Evolutionary conservation across 1,284 basidiomycete species (phyloP).

Genomic region (Meira miltonrushii): DNA sequence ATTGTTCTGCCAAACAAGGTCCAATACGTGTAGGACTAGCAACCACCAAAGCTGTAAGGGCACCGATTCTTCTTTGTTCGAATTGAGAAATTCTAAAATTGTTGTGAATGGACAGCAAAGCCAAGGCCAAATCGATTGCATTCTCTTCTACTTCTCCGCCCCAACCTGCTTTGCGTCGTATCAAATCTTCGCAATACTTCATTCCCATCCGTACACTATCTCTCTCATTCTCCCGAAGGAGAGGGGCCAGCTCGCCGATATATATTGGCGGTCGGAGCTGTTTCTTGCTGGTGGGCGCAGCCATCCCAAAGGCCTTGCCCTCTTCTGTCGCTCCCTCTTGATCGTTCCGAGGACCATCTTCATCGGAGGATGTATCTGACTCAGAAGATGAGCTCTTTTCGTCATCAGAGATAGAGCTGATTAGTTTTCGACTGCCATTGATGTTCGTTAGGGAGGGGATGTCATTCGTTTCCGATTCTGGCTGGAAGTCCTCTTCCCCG

Average conservation of each 20-base stretch:
- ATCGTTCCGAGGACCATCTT: not conserved
- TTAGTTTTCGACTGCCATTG: not conserved
- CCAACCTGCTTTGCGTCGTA: constrained; percentile 34
- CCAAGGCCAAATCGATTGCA: constrained; percentile 71
- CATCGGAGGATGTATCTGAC: constrained; percentile 10
- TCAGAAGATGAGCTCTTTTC: constrained; percentile 16
- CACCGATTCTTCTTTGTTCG: constrained; percentile 68
- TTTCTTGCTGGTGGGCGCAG: constrained; percentile 20
- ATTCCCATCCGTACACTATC: constrained; percentile 22
- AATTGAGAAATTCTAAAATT: constrained; percentile 77
- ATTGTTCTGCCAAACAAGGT: constrained; percentile 78
- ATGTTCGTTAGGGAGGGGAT: constrained; percentile 4
- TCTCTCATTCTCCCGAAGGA: constrained; percentile 38
- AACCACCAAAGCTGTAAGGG: constrained; percentile 71
- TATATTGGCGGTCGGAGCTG: constrained; percentile 49
- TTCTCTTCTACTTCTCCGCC: constrained; percentile 62
- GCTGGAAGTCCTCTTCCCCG: not conserved
- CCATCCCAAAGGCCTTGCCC: constrained; percentile 16
- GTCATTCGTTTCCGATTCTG: not conserved
- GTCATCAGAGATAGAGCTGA: not conserved
- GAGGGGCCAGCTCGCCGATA: constrained; percentile 48
- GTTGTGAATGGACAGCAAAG: constrained; percentile 70
- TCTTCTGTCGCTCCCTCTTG: constrained; percentile 6
- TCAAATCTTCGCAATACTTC: constrained; percentile 24
- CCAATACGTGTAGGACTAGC: constrained; percentile 71